Conservation (phyloP, 192 early-diverging fungal species). For the Coemansia sp. region DNA sequence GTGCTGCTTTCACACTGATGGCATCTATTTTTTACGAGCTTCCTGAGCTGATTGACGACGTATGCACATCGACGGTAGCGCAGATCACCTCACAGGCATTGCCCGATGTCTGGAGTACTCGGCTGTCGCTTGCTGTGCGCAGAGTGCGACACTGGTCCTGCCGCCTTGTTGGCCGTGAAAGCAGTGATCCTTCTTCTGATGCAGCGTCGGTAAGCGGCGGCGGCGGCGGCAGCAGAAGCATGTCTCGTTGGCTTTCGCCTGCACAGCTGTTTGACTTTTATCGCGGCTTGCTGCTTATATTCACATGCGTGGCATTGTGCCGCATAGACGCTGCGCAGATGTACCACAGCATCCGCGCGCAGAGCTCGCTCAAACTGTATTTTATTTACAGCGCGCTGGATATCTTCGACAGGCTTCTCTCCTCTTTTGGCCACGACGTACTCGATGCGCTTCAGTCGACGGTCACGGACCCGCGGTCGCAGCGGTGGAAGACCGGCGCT, state of each 20-base stretch:
- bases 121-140: constrained; percentile 13
- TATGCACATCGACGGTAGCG: constrained; percentile 4
- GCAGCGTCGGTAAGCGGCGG: background rate
- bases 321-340: constrained; percentile 84
- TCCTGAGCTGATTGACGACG: constrained; percentile 14
- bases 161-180: constrained; percentile 17
- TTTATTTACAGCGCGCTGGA: constrained; percentile 97
- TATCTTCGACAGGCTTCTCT: constrained; percentile 90
- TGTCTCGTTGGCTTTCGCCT: constrained; percentile 63
- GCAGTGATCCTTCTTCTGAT: background rate
- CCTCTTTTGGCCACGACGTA: constrained; percentile 92
- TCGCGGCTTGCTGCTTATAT: constrained; percentile 77
- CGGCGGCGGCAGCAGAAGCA: background rate
- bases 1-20: constrained; percentile 59
- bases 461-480: constrained; percentile 37
- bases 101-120: constrained; percentile 26
- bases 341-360: constrained; percentile 95
- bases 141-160: background rate
- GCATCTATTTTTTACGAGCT: constrained; percentile 18
- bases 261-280: constrained; percentile 90
- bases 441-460: constrained; percentile 91
- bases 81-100: constrained; percentile 13
- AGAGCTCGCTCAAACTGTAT: constrained; percentile 94
- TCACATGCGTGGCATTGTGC: constrained; percentile 75
- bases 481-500: constrained; percentile 45